Conservation (phyloP, 306 rosid genomes). For the Quercus cerris region DNA sequence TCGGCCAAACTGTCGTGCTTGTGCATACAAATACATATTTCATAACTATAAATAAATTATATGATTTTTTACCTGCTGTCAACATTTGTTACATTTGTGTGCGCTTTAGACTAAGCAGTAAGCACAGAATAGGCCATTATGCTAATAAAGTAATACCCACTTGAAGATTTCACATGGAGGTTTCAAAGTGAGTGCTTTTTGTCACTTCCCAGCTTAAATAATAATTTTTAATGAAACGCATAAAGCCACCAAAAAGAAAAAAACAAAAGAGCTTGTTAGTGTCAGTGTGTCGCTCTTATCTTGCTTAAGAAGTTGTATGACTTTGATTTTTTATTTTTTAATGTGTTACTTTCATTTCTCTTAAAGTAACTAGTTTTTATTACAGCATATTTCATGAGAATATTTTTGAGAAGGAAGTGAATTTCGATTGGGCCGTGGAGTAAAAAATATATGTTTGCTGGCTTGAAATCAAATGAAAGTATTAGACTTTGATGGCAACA, state of each 20-base stretch:
- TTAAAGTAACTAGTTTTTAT: not conserved
- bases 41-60: no score
- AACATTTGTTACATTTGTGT: not conserved
- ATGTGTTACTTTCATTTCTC: not conserved
- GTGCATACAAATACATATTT: fast-evolving
- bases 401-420: not conserved
- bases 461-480: not conserved
- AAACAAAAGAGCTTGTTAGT: not conserved
- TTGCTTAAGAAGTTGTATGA: not conserved
- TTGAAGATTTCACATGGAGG: not conserved
- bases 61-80: no score
- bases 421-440: not conserved
- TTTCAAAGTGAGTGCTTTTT: not conserved
- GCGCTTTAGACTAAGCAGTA: no score
- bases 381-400: not conserved
- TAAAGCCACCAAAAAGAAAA: no score
- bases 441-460: not conserved
- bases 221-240: not conserved
- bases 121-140: not conserved
- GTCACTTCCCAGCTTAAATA: not conserved
- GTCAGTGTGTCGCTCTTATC: not conserved
- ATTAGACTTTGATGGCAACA: not conserved
- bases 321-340: not conserved
- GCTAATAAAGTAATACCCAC: not conserved
- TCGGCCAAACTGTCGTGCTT: conserved; percentile 67